Conservation (phyloP, 352 stramenopile genomes). For the Phytopythium mirpurense region DNA sequence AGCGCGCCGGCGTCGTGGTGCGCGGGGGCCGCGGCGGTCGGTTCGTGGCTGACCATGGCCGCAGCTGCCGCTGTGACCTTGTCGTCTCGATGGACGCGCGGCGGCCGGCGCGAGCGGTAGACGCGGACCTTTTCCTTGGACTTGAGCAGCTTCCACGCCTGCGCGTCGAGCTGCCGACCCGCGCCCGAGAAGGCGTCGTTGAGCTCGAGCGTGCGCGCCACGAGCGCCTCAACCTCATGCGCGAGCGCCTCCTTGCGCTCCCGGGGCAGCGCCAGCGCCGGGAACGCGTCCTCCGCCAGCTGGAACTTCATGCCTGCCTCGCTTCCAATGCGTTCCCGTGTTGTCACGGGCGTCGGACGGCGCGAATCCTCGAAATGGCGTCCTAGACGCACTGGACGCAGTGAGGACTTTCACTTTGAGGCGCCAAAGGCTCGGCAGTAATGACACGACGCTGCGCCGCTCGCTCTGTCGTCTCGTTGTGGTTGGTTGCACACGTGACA, state of each 20-base stretch:
- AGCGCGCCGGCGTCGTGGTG: neutral
- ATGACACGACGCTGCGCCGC: too few species aligned
- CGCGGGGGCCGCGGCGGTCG: neutral
- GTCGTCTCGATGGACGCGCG: neutral
- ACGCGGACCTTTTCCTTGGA: constrained; percentile 30
- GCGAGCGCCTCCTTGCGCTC: constrained; percentile 18
- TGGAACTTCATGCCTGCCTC: constrained; percentile 23
- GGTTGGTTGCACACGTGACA: too few species aligned
- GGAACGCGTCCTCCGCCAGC: constrained; percentile 25
- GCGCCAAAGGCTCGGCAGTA: too few species aligned
- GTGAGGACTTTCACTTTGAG: too few species aligned
- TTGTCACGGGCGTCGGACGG: neutral
- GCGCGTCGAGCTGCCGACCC: constrained; percentile 24
- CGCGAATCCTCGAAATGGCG: neutral
- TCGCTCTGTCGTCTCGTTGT: too few species aligned
- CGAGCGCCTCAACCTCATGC: constrained; percentile 22
- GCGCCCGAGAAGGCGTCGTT: constrained; percentile 22
- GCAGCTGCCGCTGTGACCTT: neutral
- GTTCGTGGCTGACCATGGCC: neutral
- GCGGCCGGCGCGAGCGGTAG: constrained; percentile 22
- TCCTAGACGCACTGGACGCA: neutral
- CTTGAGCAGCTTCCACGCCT: constrained; percentile 36
- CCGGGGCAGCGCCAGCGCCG: constrained; percentile 16
- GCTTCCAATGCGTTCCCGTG: neutral
- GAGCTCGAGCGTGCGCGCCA: constrained; percentile 31